phyloP scores from a whole-genome alignment of 1,284 basidiomycete genomes.

The Boletus albobrunnescens region DNA sequence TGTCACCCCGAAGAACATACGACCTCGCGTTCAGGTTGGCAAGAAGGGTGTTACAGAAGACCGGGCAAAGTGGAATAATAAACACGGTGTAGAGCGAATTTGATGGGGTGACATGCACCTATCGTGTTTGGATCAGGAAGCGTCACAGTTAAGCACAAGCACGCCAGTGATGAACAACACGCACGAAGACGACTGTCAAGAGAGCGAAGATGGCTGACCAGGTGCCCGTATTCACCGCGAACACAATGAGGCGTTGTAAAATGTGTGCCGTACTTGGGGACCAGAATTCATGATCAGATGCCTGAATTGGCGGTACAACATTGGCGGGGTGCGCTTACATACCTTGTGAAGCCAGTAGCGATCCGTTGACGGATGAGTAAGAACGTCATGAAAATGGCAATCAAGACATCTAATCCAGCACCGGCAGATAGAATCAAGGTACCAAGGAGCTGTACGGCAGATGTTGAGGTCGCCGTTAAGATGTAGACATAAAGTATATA shows the following conservation, averaged over 20 bases:
- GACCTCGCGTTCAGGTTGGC: constrained; percentile 15
- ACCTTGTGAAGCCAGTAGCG: background rate
- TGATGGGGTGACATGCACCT: background rate
- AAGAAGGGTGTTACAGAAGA: constrained; percentile 21
- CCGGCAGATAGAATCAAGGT: background rate
- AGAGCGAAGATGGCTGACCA: constrained; percentile 17
- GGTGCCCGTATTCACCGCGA: constrained; percentile 15
- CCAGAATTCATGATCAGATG: background rate
- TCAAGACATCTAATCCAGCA: background rate
- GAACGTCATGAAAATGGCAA: background rate
- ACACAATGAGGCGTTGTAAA: constrained; percentile 11
- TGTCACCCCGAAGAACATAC: background rate
- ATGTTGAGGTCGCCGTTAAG: background rate
- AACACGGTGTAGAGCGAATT: constrained; percentile 2
- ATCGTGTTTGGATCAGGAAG: background rate
- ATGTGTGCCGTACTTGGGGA: constrained; percentile 6
- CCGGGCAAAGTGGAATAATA: constrained; percentile 5
- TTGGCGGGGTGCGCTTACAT: background rate
- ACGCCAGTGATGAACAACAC: background rate
- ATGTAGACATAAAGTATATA: background rate
- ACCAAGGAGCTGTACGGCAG: background rate
- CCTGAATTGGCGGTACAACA: background rate
- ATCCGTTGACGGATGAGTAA: background rate
- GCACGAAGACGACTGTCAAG: constrained; percentile 8
- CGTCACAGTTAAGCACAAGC: background rate